Evolutionary conservation across 176 grass and related monocot species (phyloP), one percentile per base, ranked within the genome.

Genomic region (Hsuehochloa calcarea): DNA sequence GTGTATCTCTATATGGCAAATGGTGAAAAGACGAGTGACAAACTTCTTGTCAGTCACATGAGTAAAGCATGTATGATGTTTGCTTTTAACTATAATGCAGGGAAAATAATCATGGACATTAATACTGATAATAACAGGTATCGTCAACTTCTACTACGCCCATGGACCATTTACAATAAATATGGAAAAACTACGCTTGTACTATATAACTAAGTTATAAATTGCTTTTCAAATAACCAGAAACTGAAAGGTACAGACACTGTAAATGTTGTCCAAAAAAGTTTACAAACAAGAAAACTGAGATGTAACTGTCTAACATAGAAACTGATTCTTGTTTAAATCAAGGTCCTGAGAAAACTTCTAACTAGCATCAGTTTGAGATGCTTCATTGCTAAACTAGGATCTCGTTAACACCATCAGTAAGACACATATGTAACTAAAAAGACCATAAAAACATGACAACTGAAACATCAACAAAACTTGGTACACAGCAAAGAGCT

Each of bases 301-400:
- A n/a, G 29, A 27, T 27, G 10, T 62, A 65, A 55, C 23, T 52
- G 75, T 27, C 74, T 70, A 61, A 45, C 11, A 72, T 59, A 54
- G 46, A 46, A 86, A 50, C 23, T 29, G 20, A 59, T 73, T 64
- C 61, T 20, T 67, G 34, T 67, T 39, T 5, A 41, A 84, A 85
- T 59, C n/a, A 65, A 46, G 38, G 46, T 37, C 43, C 62, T 6
- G n/a, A 51, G 9, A 22, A 74, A 75, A 52, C 22, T 38, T 29
- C 59, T 60, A 45, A 63, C 38, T 78, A 64, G 64, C 11, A 79
- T 20, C 16, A 15, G 26, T 10, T 55, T n/a, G 17, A 75, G 4
- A 56, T 20, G 72, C 2, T 38, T 49, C n/a, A 65, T 10, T 29
- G 15, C 65, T 31, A 64, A 43, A 79, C 37, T 79, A 79, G 62